phyloP scores from a whole-genome alignment of 2,329 filamentous ascomycete species.

The Arthroderma uncinatum region DNA sequence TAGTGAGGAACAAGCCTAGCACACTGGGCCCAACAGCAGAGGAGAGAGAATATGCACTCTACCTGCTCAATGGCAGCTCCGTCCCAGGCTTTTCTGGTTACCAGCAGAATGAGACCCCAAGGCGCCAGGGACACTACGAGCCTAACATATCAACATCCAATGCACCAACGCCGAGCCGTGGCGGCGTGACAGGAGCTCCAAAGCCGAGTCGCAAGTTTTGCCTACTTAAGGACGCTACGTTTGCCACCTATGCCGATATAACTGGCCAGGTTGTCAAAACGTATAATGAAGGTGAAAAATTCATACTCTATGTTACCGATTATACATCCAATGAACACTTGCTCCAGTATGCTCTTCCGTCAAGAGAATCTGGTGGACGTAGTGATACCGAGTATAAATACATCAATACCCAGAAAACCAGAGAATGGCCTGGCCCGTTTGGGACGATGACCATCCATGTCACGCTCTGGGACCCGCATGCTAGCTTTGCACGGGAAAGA shows the following conservation, averaged over 20 bases:
- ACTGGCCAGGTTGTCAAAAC: conserved; percentile 59
- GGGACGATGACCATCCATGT: conserved; percentile 63
- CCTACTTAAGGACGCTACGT: conserved; percentile 52
- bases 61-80: conserved; percentile 16
- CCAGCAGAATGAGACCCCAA: neutral
- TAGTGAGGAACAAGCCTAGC: conserved; percentile 22
- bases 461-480: conserved; percentile 59
- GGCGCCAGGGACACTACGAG: neutral
- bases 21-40: conserved; percentile 19
- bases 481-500: conserved; percentile 43
- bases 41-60: conserved; percentile 23
- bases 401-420: conserved; percentile 23
- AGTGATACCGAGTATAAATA: conserved; percentile 51
- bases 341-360: conserved; percentile 41
- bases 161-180: too few relatives aligned
- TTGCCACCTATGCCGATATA: conserved; percentile 53
- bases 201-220: conserved; percentile 44
- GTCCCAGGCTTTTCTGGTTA: neutral
- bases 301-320: conserved; percentile 66
- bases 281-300: conserved; percentile 37
- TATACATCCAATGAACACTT: conserved; percentile 63
- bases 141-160: too few relatives aligned
- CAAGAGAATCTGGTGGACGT: conserved; percentile 23
- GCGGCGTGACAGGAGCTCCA: too few relatives aligned
- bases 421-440: conserved; percentile 59